Percentiles rank a stretch among this genome's conserved stretches.
Evolutionary conservation across 1,284 basidiomycete genomes (phyloP).

Genomic region (Austroboletus novae-zelandiae): DNA sequence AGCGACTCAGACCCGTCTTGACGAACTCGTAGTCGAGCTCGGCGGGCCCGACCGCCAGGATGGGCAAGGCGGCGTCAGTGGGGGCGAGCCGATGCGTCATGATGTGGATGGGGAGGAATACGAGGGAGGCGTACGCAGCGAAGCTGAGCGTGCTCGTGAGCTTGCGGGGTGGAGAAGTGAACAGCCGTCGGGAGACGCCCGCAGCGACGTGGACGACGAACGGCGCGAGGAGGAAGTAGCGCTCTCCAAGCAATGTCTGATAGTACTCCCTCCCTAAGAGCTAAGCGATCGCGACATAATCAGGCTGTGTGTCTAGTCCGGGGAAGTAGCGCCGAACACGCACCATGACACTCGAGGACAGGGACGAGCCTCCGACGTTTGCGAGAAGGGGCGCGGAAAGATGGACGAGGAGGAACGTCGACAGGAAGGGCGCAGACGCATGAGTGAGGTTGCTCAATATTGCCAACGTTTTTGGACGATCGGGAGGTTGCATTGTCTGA

Average conservation of each 20-base stretch:
- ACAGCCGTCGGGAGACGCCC: slow-evolving; percentile 53
- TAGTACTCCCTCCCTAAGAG: slow-evolving; percentile 77
- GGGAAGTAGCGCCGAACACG: slow-evolving; percentile 12
- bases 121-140: slow-evolving; percentile 53
- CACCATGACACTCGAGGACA: slow-evolving; percentile 72
- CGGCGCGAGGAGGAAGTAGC: slow-evolving; percentile 59
- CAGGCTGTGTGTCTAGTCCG: neutral
- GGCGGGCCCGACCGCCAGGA: slow-evolving; percentile 58
- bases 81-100: slow-evolving; percentile 53
- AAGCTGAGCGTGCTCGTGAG: slow-evolving; percentile 47
- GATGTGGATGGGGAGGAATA: slow-evolving; percentile 64
- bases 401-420: slow-evolving; percentile 64
- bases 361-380: slow-evolving; percentile 60
- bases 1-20: slow-evolving; percentile 57
- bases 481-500: slow-evolving; percentile 2
- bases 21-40: slow-evolving; percentile 78
- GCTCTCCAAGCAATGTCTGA: slow-evolving; percentile 64
- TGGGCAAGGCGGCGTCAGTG: slow-evolving; percentile 42
- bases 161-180: slow-evolving; percentile 40
- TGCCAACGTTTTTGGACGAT: slow-evolving; percentile 3
- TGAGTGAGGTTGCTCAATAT: slow-evolving; percentile 49
- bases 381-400: slow-evolving; percentile 66
- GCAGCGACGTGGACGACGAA: slow-evolving; percentile 57
- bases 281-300: slow-evolving; percentile 34
- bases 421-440: slow-evolving; percentile 59